Percentiles rank a stretch among this genome's conserved stretches.
Evolutionary conservation across 1,139 yeast genomes (phyloP).

Genomic region (Yamadazyma membranifaciens): DNA sequence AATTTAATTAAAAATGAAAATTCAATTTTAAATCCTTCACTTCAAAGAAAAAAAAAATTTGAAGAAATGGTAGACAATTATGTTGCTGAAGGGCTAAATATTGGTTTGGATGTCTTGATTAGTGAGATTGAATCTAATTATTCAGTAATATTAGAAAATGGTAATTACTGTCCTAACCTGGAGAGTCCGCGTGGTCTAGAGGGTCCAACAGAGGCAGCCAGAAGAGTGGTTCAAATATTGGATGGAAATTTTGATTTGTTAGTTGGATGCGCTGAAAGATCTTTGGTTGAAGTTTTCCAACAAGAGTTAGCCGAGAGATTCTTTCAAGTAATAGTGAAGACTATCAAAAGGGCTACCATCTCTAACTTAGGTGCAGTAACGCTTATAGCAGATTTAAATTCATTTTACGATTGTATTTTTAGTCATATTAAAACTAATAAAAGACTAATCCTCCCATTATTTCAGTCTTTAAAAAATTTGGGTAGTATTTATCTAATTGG

Average conservation of each 20-base stretch:
- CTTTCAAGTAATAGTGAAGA: constrained; percentile 72
- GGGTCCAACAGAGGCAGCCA: constrained; percentile 75
- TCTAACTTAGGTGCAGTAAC: constrained; percentile 82
- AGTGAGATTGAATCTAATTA: constrained; percentile 60
- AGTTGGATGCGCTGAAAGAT: constrained; percentile 82
- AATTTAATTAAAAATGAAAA: constrained; percentile 64
- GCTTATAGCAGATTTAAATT: constrained; percentile 71
- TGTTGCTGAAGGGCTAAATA: constrained; percentile 89
- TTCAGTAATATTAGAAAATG: constrained; percentile 8
- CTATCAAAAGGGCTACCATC: constrained; percentile 63
- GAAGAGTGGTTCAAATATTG: constrained; percentile 57
- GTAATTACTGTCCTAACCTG: constrained; percentile 10
- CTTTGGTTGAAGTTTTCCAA: constrained; percentile 87
- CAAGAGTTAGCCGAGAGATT: constrained; percentile 91
- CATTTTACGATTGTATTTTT: constrained; percentile 69
- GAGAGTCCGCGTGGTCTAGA: constrained; percentile 8
- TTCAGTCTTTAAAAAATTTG: constrained; percentile 77
- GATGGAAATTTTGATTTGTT: constrained; percentile 73
- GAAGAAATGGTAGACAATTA: constrained; percentile 81
- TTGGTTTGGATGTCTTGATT: constrained; percentile 85
- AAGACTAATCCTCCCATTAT: constrained; percentile 69
- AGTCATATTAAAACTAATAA: constrained; percentile 57
- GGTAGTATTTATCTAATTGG: constrained; percentile 82
- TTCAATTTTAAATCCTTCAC: constrained; percentile 77
- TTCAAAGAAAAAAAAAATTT: constrained; percentile 75